A percentile compares a stretch with the other conserved stretches of the same genome.
These are phyloP conservation scores for Choricystis sp. DNA, from an alignment of 139 green algal species.

Conservation along the genomic window DNA sequence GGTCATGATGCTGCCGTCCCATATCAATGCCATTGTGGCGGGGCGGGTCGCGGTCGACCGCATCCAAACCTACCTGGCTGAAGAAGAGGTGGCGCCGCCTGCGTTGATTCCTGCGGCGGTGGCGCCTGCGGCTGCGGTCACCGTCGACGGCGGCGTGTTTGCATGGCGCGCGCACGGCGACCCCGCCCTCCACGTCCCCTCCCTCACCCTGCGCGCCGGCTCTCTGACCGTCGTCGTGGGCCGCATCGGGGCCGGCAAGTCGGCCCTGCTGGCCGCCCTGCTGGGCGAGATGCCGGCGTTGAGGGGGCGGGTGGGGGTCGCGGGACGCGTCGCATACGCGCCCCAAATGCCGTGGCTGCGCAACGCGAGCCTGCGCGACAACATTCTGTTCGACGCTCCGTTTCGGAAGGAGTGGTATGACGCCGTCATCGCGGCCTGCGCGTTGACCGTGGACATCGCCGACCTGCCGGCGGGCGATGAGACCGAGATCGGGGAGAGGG, in stretches of 20 bases:
- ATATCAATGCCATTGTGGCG: constrained; percentile 59
- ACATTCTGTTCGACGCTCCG: constrained; percentile 48
- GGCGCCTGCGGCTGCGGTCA: background rate
- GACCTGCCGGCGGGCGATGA: constrained; percentile 17
- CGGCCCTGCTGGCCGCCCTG: constrained; percentile 36
- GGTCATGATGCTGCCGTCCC: constrained; percentile 28
- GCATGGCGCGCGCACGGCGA: background rate
- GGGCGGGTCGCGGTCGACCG: constrained; percentile 48
- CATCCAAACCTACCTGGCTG: constrained; percentile 51
- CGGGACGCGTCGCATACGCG: constrained; percentile 42
- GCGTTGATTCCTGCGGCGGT: too few species aligned
- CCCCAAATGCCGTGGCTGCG: constrained; percentile 64
- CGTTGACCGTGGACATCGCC: constrained; percentile 36
- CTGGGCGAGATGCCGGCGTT: constrained; percentile 33
- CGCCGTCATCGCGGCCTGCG: constrained; percentile 29
- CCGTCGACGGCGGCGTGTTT: background rate
- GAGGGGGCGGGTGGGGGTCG: constrained; percentile 8
- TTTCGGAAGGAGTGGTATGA: constrained; percentile 19
- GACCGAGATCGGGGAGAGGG: constrained; percentile 29
- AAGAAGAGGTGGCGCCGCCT: background rate
- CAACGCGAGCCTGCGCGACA: constrained; percentile 50
- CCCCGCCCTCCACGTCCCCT: background rate
- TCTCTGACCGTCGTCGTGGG: constrained; percentile 34
- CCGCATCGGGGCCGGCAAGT: constrained; percentile 42
- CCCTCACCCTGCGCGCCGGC: constrained; percentile 10